Conservation (phyloP, 805 yeast genomes). For the Saccharomycopsis sp. region DNA sequence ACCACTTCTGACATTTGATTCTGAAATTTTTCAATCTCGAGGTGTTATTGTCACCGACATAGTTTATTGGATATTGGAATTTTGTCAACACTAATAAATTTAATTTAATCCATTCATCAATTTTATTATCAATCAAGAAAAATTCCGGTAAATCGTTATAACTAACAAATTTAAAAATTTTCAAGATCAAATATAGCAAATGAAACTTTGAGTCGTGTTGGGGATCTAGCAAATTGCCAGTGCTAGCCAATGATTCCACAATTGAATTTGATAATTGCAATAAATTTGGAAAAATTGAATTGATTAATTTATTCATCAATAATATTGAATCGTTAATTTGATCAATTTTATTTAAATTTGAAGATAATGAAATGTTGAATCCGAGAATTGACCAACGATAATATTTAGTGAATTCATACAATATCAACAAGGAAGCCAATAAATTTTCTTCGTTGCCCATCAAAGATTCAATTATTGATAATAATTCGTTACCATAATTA, state of each 20-base stretch:
- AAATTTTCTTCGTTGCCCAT: slow-evolving; percentile 24
- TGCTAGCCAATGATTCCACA: background rate
- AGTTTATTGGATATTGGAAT: slow-evolving; percentile 46
- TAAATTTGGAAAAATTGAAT: slow-evolving; percentile 17
- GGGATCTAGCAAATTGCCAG: background rate
- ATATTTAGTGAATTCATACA: slow-evolving; percentile 15
- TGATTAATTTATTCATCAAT: slow-evolving; percentile 12
- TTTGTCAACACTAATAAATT: slow-evolving; percentile 56
- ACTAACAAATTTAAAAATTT: slow-evolving; percentile 58
- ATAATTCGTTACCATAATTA: slow-evolving; percentile 14
- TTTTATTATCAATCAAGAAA: slow-evolving; percentile 31
- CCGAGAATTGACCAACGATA: slow-evolving; percentile 19
- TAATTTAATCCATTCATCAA: slow-evolving; percentile 56
- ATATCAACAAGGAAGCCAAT: slow-evolving; percentile 9
- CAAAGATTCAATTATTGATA: slow-evolving; percentile 5
- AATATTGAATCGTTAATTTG: slow-evolving; percentile 13
- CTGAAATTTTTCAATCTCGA: slow-evolving; percentile 35
- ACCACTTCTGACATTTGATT: slow-evolving; percentile 84
- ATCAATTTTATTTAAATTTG: slow-evolving; percentile 25
- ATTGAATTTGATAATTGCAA: slow-evolving; percentile 5
- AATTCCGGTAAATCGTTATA: slow-evolving; percentile 53
- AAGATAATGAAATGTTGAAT: slow-evolving; percentile 33
- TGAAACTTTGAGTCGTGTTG: slow-evolving; percentile 5
- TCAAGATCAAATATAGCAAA: slow-evolving; percentile 54
- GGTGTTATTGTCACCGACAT: slow-evolving; percentile 41